Evolutionary conservation across 169 alveolate species (phyloP), one percentile per base, ranked within the genome.

Genomic region (Eimeria maxima): DNA sequence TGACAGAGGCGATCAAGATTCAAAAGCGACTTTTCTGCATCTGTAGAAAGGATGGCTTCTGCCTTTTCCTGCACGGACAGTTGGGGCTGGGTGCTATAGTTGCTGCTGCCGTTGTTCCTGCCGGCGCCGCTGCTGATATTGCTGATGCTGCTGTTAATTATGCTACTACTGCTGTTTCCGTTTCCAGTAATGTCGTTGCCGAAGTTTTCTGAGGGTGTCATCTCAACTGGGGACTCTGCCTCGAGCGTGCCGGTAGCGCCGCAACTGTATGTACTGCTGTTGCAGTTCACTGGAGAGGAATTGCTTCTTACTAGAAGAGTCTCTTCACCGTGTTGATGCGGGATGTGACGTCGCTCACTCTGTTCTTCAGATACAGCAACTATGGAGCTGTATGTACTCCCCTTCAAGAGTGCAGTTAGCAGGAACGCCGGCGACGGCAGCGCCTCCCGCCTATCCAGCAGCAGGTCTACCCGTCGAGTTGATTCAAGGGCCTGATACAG

Each of bases 401-500:
- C 53, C 27, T 16, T 29, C 53, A 71, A 11, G n/a, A 71, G 50
- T 33, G 18, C 27, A 71, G 14, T 71, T 47, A 4, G 29, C 29
- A 71, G 81, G 81, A 71, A 71, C 7, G 53, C 50, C 27, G 53
- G 38, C 29, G 81, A 45, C 7, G 67, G 65, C 42, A 78, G 67
- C 13, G 38, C 67, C 44, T 45, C 65, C 24, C 20, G 53, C 27
- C 67, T 78, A 22, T 78, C 67, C 65, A 78, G 44, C 65, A 78
- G 13, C 45, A n/a, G 65, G 7, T 44, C 47, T n/a, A 42, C 6
- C 10, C 24, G 44, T 50, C 65, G 60, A 44, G 88, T 78, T 27
- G 88, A 44, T 27, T 22, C 65, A 78, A 44, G 7, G 44, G 88
- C 88, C 88, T 78, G 88, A 18, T 24, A n/a, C 63, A 78, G 22